Evolutionary conservation across 768 basidiomycete species (phyloP).

Genomic region (Lentinula raphanica): DNA sequence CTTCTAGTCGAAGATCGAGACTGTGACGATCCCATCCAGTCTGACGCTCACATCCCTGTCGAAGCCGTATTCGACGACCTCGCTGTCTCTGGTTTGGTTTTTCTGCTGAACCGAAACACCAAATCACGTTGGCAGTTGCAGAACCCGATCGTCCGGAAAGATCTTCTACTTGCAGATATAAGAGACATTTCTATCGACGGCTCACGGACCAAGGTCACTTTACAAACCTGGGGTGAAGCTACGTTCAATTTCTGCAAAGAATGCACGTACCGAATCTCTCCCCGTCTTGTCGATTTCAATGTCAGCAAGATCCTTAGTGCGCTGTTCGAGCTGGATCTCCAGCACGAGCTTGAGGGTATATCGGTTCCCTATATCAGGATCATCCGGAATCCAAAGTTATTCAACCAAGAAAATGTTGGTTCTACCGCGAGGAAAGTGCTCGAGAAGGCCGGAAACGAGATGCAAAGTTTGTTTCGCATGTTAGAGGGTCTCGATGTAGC

Average conservation of each 20-base stretch:
- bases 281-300: slow-evolving; percentile 50
- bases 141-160: slow-evolving; percentile 30
- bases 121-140: slow-evolving; percentile 33
- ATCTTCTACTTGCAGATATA: slow-evolving; percentile 36
- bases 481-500: slow-evolving; percentile 27
- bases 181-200: slow-evolving; percentile 31
- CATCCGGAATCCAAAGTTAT: slow-evolving; percentile 35
- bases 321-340: slow-evolving; percentile 41
- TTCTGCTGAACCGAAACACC: slow-evolving; percentile 37
- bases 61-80: slow-evolving; percentile 49
- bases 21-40: slow-evolving; percentile 9
- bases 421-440: slow-evolving; percentile 20
- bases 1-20: slow-evolving; percentile 35
- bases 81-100: slow-evolving; percentile 37
- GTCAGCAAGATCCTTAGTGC: slow-evolving; percentile 40
- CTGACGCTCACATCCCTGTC: slow-evolving; percentile 29
- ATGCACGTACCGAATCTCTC: slow-evolving; percentile 37
- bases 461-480: slow-evolving; percentile 37
- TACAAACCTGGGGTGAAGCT: slow-evolving; percentile 35
- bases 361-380: slow-evolving; percentile 36
- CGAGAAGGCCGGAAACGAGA: slow-evolving; percentile 28
- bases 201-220: slow-evolving; percentile 26
- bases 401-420: slow-evolving; percentile 23
- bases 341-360: slow-evolving; percentile 17
- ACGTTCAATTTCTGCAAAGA: slow-evolving; percentile 26